Percentiles rank a stretch among this genome's conserved stretches.
Evolutionary conservation across 768 basidiomycete species (phyloP).

Genomic region (Pulveroboletus frians): DNA sequence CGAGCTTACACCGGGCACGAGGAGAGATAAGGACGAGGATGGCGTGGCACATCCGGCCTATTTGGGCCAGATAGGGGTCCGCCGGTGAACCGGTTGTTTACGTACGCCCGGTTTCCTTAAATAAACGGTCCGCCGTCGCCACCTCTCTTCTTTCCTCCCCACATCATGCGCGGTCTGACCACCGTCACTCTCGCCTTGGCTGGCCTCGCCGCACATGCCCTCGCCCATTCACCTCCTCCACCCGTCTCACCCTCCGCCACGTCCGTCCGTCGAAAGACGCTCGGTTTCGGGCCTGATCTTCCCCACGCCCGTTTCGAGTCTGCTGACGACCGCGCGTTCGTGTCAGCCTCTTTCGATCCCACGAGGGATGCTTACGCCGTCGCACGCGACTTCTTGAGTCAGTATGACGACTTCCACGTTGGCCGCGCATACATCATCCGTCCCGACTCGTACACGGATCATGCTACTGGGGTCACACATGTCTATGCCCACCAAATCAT

Average conservation of each 20-base stretch:
- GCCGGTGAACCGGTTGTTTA: constrained; percentile 6
- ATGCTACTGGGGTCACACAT: constrained; percentile 81
- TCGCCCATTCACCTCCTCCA: constrained; percentile 37
- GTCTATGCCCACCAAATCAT: constrained; percentile 82
- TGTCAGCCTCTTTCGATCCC: constrained; percentile 36
- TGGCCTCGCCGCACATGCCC: constrained; percentile 52
- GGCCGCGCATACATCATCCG: constrained; percentile 55
- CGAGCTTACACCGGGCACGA: too few relatives aligned
- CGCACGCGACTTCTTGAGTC: constrained; percentile 54
- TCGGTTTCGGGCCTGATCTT: constrained; percentile 82
- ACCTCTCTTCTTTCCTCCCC: background rate
- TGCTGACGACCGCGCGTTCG: constrained; percentile 26
- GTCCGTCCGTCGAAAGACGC: constrained; percentile 61
- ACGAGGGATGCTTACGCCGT: constrained; percentile 52
- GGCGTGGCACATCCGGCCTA: too few relatives aligned
- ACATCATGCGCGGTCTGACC: constrained; percentile 58
- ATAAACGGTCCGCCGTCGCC: constrained; percentile 12
- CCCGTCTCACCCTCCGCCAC: constrained; percentile 1
- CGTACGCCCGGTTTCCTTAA: constrained; percentile 9
- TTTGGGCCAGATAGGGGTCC: constrained; percentile 4
- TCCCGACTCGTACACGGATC: constrained; percentile 83
- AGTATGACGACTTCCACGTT: constrained; percentile 33
- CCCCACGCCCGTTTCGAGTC: constrained; percentile 65
- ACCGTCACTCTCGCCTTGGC: constrained; percentile 57
- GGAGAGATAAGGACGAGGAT: too few relatives aligned